A percentile compares a stretch with the other conserved stretches of the same genome.
Evolutionary conservation across 192 early-diverging fungal species (phyloP).

Genomic region (Dissophora globulifera): DNA sequence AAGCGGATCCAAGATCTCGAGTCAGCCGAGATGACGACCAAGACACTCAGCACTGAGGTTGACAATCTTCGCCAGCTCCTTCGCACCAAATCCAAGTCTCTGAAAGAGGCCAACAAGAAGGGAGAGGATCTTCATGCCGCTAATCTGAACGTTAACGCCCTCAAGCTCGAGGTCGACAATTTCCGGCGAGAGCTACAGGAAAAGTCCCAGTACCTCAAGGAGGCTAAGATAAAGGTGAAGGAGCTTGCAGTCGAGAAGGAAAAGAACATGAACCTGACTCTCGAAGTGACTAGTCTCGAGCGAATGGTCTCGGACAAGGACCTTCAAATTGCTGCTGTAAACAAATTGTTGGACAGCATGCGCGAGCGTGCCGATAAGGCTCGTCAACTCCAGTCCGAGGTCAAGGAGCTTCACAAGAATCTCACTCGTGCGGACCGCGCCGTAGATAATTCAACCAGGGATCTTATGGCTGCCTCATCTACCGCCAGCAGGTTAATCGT

Average conservation of each 20-base stretch:
- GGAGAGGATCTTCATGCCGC: neutral
- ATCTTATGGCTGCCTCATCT: constrained; percentile 12
- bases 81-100: too few species aligned
- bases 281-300: constrained; percentile 29
- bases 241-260: constrained; percentile 12
- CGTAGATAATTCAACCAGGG: constrained; percentile 3
- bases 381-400: constrained; percentile 5
- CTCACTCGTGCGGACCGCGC: too few species aligned
- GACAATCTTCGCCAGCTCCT: too few species aligned
- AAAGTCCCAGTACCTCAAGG: neutral
- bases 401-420: constrained; percentile 6
- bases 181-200: too few species aligned
- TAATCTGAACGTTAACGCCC: too few species aligned
- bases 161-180: too few species aligned
- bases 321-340: constrained; percentile 3
- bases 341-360: constrained; percentile 17
- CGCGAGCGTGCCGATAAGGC: constrained; percentile 2
- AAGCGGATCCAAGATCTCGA: neutral
- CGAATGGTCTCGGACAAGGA: constrained; percentile 17
- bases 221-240: constrained; percentile 3
- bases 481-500: constrained; percentile 32
- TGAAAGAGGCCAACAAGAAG: constrained; percentile 7
- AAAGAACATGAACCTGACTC: constrained; percentile 6
- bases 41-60: too few species aligned
- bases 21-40: neutral